Conservation (phyloP, 225 moss, liverwort and hornwort genomes). For the Asterella californica region DNA sequence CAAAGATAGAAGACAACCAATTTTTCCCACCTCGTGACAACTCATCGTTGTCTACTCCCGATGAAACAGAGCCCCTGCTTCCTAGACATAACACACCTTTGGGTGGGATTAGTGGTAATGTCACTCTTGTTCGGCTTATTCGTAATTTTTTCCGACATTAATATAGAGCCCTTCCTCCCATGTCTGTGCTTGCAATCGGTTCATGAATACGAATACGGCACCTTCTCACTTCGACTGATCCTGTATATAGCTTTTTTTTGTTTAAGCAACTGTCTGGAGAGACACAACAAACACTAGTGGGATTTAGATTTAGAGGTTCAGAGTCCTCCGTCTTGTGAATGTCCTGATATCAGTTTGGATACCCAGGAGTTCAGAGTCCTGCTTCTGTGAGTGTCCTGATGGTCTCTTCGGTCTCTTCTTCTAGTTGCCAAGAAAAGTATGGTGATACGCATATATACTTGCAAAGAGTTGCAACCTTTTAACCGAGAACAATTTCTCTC, state of each 20-base stretch:
- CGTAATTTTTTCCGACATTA: conserved; percentile 9
- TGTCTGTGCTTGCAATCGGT: not conserved
- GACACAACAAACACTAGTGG: not conserved
- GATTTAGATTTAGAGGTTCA: not conserved
- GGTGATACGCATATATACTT: not conserved
- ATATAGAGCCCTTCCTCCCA: not conserved
- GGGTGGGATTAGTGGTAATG: conserved; percentile 1
- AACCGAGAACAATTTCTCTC: no score
- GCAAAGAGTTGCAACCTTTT: not conserved
- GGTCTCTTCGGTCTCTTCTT: not conserved
- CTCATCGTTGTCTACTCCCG: conserved; percentile 3
- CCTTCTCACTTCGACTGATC: not conserved
- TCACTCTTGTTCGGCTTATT: conserved; percentile 1
- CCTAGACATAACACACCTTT: not conserved
- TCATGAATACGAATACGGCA: no score
- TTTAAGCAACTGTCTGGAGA: not conserved
- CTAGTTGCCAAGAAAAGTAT: not conserved
- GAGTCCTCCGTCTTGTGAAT: not conserved
- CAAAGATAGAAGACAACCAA: not conserved
- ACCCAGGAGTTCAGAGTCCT: not conserved
- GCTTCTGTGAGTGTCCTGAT: not conserved
- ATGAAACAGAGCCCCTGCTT: conserved; percentile 6
- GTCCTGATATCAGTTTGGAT: no score
- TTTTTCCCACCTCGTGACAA: not conserved
- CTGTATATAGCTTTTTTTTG: not conserved